phyloP scores from a whole-genome alignment of 78 protist species.

The Thecamonas trahens region DNA sequence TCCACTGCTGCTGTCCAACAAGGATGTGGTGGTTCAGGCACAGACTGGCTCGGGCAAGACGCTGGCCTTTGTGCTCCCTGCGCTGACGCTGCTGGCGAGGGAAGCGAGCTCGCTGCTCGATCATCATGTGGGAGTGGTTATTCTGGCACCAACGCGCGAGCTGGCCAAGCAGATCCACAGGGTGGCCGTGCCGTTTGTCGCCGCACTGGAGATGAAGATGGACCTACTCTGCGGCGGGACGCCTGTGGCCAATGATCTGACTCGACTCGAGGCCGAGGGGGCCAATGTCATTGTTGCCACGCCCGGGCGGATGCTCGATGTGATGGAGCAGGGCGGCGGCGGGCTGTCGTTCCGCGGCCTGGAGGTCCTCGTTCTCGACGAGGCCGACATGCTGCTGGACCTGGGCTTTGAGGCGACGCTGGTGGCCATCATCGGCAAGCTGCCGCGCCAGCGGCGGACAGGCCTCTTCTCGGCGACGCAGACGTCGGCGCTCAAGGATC shows the following conservation, averaged over 20 bases:
- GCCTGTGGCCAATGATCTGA: too few relatives aligned
- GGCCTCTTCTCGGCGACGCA: slow-evolving; percentile 83
- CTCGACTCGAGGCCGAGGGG: too few relatives aligned
- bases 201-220: neutral
- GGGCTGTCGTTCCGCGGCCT: slow-evolving; percentile 32
- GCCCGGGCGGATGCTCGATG: neutral
- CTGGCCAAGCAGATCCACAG: slow-evolving; percentile 44
- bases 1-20: slow-evolving; percentile 59
- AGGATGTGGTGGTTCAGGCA: slow-evolving; percentile 70
- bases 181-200: slow-evolving; percentile 20
- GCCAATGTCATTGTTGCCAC: neutral
- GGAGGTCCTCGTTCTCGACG: slow-evolving; percentile 83
- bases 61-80: slow-evolving; percentile 85
- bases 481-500: slow-evolving; percentile 36
- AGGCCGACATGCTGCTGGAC: slow-evolving; percentile 70
- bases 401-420: slow-evolving; percentile 58
- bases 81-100: slow-evolving; percentile 53
- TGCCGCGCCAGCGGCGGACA: slow-evolving; percentile 79
- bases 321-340: too few relatives aligned
- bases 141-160: slow-evolving; percentile 54
- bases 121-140: slow-evolving; percentile 24
- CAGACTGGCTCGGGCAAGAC: slow-evolving; percentile 91
- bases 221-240: too few relatives aligned
- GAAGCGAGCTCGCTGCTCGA: slow-evolving; percentile 12
- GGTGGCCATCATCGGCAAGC: slow-evolving; percentile 25